Evolutionary conservation across 176 grass and related monocot species (phyloP).

Genomic region (Carex pumila): DNA sequence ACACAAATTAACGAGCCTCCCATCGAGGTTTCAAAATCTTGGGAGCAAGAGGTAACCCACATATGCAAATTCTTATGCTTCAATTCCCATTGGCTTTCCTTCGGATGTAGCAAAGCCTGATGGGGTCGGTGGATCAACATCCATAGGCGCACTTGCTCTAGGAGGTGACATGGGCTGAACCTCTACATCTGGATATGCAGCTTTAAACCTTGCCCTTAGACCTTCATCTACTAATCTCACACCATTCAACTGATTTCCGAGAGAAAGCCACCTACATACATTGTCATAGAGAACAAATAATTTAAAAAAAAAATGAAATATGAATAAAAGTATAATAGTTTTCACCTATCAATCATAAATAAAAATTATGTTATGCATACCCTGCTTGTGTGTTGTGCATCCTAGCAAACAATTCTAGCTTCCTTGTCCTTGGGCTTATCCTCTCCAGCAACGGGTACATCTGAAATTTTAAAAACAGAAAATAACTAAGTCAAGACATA

Average conservation of each 20-base stretch:
- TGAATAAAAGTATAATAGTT: background rate
- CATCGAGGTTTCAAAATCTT: conserved; percentile 2
- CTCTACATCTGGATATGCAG: conserved; percentile 86
- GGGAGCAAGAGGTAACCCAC: background rate
- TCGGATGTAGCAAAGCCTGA: background rate
- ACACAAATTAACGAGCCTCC: background rate
- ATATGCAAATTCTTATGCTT: background rate
- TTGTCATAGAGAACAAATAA: background rate
- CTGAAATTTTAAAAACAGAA: conserved; percentile 25
- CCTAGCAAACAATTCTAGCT: conserved; percentile 92
- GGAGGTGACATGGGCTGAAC: conserved; percentile 81
- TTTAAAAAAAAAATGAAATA: background rate
- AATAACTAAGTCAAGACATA: background rate
- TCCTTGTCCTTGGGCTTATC: conserved; percentile 96
- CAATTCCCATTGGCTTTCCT: background rate
- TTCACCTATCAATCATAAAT: background rate
- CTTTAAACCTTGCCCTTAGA: conserved; percentile 91
- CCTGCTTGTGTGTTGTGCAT: conserved; percentile 99
- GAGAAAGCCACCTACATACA: conserved; percentile 67
- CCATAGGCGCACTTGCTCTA: conserved; percentile 43
- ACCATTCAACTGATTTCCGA: conserved; percentile 86
- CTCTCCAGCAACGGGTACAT: conserved; percentile 97
- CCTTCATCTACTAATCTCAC: conserved; percentile 95
- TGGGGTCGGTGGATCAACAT: conserved; percentile 36
- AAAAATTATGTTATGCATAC: conserved; percentile 22